These are phyloP conservation scores for Dictyostelium firmibasis DNA, from an alignment of 78 protist species.

Conservation along the genomic window DNA sequence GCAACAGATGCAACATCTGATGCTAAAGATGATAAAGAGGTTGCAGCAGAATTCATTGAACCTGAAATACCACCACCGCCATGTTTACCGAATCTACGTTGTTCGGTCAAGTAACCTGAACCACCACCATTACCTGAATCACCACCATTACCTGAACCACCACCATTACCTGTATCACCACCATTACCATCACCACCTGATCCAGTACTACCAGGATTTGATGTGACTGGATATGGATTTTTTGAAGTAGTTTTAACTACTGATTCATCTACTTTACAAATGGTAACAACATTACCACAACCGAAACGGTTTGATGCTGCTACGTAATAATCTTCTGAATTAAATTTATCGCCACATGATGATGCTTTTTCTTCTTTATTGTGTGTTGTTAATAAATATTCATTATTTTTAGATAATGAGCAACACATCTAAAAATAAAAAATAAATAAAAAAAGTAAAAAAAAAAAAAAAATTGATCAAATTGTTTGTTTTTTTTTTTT, in stretches of 20 bases:
- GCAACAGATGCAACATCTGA: background rate
- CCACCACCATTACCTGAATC: background rate
- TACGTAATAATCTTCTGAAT: background rate
- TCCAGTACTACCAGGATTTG: too few relatives aligned
- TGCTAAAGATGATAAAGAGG: background rate
- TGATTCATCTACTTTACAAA: constrained; percentile 1
- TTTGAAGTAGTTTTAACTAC: background rate
- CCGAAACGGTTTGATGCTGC: constrained; percentile 52
- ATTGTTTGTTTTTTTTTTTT: too few relatives aligned
- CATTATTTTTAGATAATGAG: constrained; percentile 22
- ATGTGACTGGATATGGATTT: too few relatives aligned
- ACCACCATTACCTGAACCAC: background rate
- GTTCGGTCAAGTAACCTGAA: background rate
- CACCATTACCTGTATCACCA: background rate
- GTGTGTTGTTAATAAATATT: constrained; percentile 41
- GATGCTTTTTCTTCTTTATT: background rate
- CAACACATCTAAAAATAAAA: constrained; percentile 43
- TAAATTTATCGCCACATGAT: background rate
- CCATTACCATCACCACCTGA: background rate
- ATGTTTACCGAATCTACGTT: background rate
- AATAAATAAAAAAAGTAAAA: background rate
- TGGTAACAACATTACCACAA: constrained; percentile 27
- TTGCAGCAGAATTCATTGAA: background rate
- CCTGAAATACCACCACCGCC: constrained; percentile 20
- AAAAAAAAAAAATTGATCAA: background rate